These are phyloP conservation scores for Apiospora sp. DNA, from an alignment of 2,329 filamentous ascomycete genomes.

Conservation along the genomic window DNA sequence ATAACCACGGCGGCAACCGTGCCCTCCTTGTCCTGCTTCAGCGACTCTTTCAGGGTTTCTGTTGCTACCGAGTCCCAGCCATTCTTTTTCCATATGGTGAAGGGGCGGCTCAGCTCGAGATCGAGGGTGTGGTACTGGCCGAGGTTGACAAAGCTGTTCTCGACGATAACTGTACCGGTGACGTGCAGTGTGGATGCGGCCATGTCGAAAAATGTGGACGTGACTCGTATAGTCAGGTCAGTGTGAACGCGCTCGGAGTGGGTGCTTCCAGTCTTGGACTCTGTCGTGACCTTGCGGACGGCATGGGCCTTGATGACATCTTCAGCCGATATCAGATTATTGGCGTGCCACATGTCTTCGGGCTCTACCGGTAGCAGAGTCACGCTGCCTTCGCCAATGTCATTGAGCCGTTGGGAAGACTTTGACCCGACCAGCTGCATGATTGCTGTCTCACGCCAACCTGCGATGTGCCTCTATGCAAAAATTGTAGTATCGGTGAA, in stretches of 20 bases:
- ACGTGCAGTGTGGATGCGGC: conserved; percentile 62
- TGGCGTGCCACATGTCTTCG: conserved; percentile 65
- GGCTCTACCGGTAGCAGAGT: conserved; percentile 51
- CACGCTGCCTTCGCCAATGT: conserved; percentile 49
- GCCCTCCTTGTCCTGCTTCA: conserved; percentile 80
- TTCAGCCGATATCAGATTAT: conserved; percentile 64
- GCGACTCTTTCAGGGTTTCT: conserved; percentile 79
- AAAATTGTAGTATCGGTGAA: not conserved
- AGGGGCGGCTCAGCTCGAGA: conserved; percentile 85
- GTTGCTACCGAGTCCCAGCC: conserved; percentile 92
- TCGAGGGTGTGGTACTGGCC: conserved; percentile 73
- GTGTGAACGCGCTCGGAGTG: conserved; percentile 61
- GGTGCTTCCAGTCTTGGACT: conserved; percentile 55
- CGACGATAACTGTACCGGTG: conserved; percentile 60
- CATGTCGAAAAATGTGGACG: conserved; percentile 66
- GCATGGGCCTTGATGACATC: conserved; percentile 64
- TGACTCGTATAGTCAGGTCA: conserved; percentile 64
- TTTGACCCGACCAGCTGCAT: conserved; percentile 52
- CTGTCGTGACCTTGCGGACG: conserved; percentile 61
- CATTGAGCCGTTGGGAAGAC: conserved; percentile 46
- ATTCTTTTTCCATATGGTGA: conserved; percentile 83
- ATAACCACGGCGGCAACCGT: conserved; percentile 91
- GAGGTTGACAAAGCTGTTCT: conserved; percentile 60
- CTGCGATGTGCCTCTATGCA: not conserved
- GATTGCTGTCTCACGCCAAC: conserved; percentile 15